Evolutionary conservation across 2,329 filamentous ascomycete species (phyloP).

Genomic region (Saccharata proteae): DNA sequence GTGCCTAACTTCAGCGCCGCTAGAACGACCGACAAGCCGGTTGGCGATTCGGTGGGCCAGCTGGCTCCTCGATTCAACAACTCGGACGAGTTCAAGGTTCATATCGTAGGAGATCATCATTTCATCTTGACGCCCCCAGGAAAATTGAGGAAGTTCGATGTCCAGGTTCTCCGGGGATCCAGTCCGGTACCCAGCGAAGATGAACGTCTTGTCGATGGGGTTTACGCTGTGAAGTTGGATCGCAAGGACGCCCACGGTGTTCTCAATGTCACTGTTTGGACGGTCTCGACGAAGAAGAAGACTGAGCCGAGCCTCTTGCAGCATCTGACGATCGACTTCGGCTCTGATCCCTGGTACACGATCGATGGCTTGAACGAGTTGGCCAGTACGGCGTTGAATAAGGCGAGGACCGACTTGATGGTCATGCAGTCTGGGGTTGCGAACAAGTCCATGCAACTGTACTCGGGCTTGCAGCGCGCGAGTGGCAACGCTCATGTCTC

Average conservation of each 20-base stretch:
- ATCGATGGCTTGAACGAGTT: slow-evolving; percentile 14
- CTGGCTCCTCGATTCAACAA: slow-evolving; percentile 14
- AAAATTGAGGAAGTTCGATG: slow-evolving; percentile 35
- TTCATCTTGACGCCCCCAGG: slow-evolving; percentile 40
- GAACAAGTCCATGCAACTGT: slow-evolving; percentile 14
- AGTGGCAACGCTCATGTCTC: slow-evolving; percentile 1
- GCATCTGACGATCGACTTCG: slow-evolving; percentile 20
- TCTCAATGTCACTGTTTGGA: slow-evolving; percentile 36
- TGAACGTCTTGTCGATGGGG: slow-evolving; percentile 29
- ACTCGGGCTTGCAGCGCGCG: slow-evolving; percentile 1
- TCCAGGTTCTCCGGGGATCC: slow-evolving; percentile 35
- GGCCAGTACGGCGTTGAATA: slow-evolving; percentile 11
- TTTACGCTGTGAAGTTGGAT: slow-evolving; percentile 40
- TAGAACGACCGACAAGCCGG: slow-evolving; percentile 2
- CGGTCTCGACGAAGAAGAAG: no score
- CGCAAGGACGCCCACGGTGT: slow-evolving; percentile 36
- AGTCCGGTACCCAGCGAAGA: slow-evolving; percentile 27
- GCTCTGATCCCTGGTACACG: slow-evolving; percentile 20
- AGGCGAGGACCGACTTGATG: slow-evolving; percentile 11
- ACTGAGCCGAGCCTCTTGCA: slow-evolving; percentile 17
- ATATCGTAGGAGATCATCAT: slow-evolving; percentile 42
- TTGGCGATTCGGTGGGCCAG: slow-evolving; percentile 1
- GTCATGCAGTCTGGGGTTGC: slow-evolving; percentile 14
- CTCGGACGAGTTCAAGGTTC: slow-evolving; percentile 36
- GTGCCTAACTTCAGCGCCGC: no score